Evolutionary conservation across 148 eudicot genomes (phyloP), one percentile per base, ranked within the genome.

Genomic region (Chenopodium berlandieri): DNA sequence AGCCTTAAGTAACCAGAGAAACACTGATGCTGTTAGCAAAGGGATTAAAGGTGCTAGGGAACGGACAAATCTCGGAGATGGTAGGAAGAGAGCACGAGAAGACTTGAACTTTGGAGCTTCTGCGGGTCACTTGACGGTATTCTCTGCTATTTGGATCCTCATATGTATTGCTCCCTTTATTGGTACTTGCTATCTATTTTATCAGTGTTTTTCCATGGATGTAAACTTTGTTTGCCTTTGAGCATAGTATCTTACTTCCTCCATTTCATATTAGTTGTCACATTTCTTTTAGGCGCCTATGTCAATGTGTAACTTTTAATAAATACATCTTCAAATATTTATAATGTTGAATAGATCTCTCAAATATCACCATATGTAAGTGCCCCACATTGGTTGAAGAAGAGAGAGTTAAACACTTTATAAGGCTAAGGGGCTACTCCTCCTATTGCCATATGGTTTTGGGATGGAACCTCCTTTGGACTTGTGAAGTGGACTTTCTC

Each of bases 71-170:
- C 20, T 78, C 79, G 76, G 54, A 71, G 83, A 54, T 76, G 78
- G 85, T 67, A 82, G 67, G 34, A 95, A 93, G 88, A 88, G 89
- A 81, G 80, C 79, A 58, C 87, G 85, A 68, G 83, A 84, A 75
- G 85, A 81, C 22, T 79, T 85, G 70, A 83, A 86, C 12, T 9
- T 56, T 40, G 89, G 83, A 86, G 82, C 89, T 80, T 79, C 86
- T 70, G 80, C 79, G 50, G 82, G 79, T 58, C 30, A 48, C 79
- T 76, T 69, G n/a, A 17, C 34, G 88, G 85, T 86, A 86, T 65
- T 50, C 30, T 65, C 60, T 66, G 12, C 56, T 32, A 27, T 64
- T 50, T 4, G 54, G 27, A 64, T 65, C 19, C 44, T 13, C 34
- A 2, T 70, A 22, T 13, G 31, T 50, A 10, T 74, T 81, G 23